Evolutionary conservation across 164 flowering plant genomes (phyloP).

Genomic region (Tinospora cordifolia): DNA sequence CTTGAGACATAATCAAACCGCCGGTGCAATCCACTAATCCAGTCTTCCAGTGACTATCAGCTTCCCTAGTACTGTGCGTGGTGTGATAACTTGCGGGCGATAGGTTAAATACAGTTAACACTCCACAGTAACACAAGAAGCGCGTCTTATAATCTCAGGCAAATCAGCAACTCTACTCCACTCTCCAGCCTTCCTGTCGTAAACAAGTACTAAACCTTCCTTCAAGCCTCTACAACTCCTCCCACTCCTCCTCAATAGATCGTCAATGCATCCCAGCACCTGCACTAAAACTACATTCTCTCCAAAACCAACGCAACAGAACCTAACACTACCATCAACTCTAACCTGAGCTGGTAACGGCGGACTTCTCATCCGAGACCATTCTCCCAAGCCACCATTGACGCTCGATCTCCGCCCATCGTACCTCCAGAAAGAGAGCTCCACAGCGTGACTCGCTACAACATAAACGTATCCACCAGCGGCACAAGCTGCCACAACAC

Average conservation of each 20-base stretch:
- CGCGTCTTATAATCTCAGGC: conserved; percentile 62
- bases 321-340: conserved; percentile 59
- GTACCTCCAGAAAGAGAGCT: conserved; percentile 79
- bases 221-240: conserved; percentile 46
- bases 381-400: conserved; percentile 50
- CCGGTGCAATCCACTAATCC: too few species aligned
- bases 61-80: neutral
- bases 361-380: conserved; percentile 61
- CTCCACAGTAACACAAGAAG: conserved; percentile 65
- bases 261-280: conserved; percentile 64
- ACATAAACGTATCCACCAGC: conserved; percentile 52
- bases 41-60: neutral
- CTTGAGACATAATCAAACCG: neutral
- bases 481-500: conserved; percentile 82
- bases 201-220: conserved; percentile 64
- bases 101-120: conserved; percentile 31
- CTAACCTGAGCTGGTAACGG: conserved; percentile 71
- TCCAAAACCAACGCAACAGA: conserved; percentile 64
- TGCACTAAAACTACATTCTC: conserved; percentile 65
- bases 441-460: conserved; percentile 80
- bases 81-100: neutral
- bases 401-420: conserved; percentile 41
- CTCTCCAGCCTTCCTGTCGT: conserved; percentile 44
- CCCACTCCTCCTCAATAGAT: conserved; percentile 62
- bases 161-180: conserved; percentile 71